Percentiles rank a stretch among this genome's conserved stretches.
Evolutionary conservation across 805 yeast genomes (phyloP).

Genomic region (Suhomyces tanzawaensis): DNA sequence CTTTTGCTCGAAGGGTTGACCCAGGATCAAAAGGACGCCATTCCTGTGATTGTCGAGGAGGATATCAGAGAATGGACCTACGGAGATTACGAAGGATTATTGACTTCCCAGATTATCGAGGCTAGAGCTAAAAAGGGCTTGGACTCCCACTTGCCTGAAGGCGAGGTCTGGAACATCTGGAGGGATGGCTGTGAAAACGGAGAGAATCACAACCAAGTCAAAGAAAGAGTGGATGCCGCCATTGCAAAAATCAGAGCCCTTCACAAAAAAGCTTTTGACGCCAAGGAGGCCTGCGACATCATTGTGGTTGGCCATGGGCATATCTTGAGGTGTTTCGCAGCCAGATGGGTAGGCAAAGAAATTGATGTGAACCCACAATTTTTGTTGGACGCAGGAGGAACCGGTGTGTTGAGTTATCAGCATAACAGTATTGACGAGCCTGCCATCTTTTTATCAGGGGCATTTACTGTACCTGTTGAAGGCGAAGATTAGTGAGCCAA

Average conservation of each 20-base stretch:
- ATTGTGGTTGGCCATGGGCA: constrained; percentile 93
- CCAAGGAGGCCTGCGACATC: constrained; percentile 62
- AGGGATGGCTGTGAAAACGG: constrained; percentile 92
- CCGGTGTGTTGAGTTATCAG: constrained; percentile 87
- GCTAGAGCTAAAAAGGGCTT: constrained; percentile 61
- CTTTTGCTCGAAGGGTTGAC: constrained; percentile 54
- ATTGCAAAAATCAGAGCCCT: constrained; percentile 61
- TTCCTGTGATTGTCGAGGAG: constrained; percentile 50
- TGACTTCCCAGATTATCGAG: constrained; percentile 62
- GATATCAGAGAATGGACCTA: constrained; percentile 94
- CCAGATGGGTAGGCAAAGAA: constrained; percentile 75
- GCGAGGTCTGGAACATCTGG: constrained; percentile 75
- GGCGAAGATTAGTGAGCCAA: constrained; percentile 42
- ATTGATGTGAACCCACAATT: constrained; percentile 70
- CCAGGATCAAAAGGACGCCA: constrained; percentile 38
- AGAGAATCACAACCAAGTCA: constrained; percentile 65
- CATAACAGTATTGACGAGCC: constrained; percentile 85
- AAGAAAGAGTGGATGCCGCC: constrained; percentile 66
- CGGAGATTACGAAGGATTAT: constrained; percentile 89
- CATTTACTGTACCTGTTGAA: constrained; percentile 69
- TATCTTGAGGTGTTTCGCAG: constrained; percentile 83
- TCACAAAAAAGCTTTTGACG: constrained; percentile 53
- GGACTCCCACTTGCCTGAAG: constrained; percentile 22
- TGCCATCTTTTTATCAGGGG: constrained; percentile 80
- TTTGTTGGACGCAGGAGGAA: constrained; percentile 91